Conservation (phyloP, 2,329 filamentous ascomycete genomes). For the Kalmusia sp. region DNA sequence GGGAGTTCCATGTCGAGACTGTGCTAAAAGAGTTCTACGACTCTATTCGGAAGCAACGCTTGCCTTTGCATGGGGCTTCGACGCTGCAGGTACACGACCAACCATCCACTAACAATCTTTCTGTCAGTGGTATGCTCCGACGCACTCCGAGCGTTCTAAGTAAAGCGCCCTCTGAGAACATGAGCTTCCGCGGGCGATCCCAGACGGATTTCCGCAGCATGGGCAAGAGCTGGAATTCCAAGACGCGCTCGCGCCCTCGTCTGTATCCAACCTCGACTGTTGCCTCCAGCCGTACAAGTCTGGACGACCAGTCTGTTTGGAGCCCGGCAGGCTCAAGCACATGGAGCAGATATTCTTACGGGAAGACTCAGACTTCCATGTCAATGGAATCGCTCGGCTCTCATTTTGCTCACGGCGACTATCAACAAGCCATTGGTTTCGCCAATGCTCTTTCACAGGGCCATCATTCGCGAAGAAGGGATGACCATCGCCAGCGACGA, state of each 20-base stretch:
- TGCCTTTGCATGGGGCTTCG: slow-evolving; percentile 80
- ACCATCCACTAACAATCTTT: slow-evolving; percentile 65
- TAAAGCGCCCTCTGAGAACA: slow-evolving; percentile 87
- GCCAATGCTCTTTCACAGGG: slow-evolving; percentile 95
- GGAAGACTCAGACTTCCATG: slow-evolving; percentile 88
- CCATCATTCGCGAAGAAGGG: slow-evolving; percentile 89
- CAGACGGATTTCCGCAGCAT: slow-evolving; percentile 66
- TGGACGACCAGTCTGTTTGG: slow-evolving; percentile 93
- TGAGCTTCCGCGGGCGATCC: slow-evolving; percentile 74
- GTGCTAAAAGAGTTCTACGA: slow-evolving; percentile 91
- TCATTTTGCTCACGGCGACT: slow-evolving; percentile 76
- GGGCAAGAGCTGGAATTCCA: slow-evolving; percentile 80
- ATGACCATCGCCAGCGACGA: slow-evolving; percentile 62
- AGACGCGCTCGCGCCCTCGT: slow-evolving; percentile 81
- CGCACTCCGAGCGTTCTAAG: slow-evolving; percentile 90
- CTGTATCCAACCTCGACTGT: slow-evolving; percentile 79
- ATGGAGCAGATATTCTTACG: slow-evolving; percentile 93
- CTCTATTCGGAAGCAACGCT: slow-evolving; percentile 84
- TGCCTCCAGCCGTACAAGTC: slow-evolving; percentile 89
- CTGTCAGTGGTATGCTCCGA: slow-evolving; percentile 76
- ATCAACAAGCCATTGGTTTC: slow-evolving; percentile 96
- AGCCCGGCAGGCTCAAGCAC: slow-evolving; percentile 91
- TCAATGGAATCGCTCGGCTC: slow-evolving; percentile 91
- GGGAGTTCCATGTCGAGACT: slow-evolving; percentile 89
- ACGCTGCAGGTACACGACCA: slow-evolving; percentile 58